Evolutionary conservation across 352 stramenopile genomes (phyloP), one percentile per base, ranked within the genome.

Genomic region (Phytopythium boreale): DNA sequence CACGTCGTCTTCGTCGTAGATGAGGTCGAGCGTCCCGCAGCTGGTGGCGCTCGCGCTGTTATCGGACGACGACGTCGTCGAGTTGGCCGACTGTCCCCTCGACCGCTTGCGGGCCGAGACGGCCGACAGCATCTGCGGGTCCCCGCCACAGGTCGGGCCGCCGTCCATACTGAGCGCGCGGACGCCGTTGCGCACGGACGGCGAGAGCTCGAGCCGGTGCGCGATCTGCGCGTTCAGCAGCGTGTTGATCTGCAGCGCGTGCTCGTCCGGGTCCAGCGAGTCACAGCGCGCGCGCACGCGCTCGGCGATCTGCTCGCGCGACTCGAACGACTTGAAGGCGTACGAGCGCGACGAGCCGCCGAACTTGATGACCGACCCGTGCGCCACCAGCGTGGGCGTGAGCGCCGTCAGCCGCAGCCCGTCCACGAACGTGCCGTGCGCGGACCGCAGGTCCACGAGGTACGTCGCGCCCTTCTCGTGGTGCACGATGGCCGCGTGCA

Each of bases 241-340:
- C 58, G 87, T 95, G 61, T 95, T 95, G 51, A 86, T 74, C 64
- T 93, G 83, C 31, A 95, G 56, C 24, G 83, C 62, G 31, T 79
- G 59, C 60, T 93, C 84, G 11, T 90, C 81, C 15, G 49, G 65
- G 19, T 84, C 77, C 4, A 95, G 65, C 4, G 79, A 78, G 43
- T 82, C 71, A 7, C 37, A 52, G 22, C 79, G 77, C 39, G 70
- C 75, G 15, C 70, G 69, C 53, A 95, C 66, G 51, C 84, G 77
- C 46, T 86, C 75, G 6, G 71, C 68, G 69, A 95, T 95, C 64
- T 91, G 77, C 52, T 90, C 84, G 1, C 79, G 70, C 15, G 86
- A 92, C 24, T 92, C 82, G 62, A 92, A 94, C 29, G 82, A 68
- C 69, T 92, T 92, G 67, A 92, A 95, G n/a, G 78, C 81, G 60